Conservation (phyloP, 148 eudicot genomes). For the Rhododendron kiyosumense region DNA sequence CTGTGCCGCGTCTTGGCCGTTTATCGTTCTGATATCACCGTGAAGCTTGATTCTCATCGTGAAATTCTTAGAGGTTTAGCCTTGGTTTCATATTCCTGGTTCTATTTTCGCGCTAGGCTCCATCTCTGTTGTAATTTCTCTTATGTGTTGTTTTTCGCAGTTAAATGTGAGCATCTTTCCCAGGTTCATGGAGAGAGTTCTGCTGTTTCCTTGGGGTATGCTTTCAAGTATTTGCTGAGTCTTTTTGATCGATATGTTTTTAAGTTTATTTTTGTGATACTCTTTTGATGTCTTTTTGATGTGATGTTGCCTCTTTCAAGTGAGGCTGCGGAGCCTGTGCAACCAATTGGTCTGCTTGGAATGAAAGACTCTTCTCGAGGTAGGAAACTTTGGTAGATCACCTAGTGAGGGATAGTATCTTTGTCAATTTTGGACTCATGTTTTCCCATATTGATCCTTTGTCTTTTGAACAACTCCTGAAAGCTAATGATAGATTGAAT, state of each 20-base stretch:
- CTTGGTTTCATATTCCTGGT: conserved; percentile 3
- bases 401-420: neutral
- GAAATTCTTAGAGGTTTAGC: conserved; percentile 83
- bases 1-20: conserved; percentile 77
- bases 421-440: neutral
- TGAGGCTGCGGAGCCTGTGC: conserved; percentile 49
- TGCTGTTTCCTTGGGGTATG: conserved; percentile 45
- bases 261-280: neutral
- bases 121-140: neutral
- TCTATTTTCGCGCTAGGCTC: neutral
- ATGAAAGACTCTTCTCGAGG: conserved; percentile 53
- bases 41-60: conserved; percentile 86
- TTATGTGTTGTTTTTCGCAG: conserved; percentile 33
- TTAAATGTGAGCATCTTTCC: conserved; percentile 79
- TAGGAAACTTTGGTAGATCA: conserved; percentile 15
- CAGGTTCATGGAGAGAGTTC: conserved; percentile 75
- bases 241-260: neutral
- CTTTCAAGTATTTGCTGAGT: neutral
- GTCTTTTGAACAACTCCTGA: neutral
- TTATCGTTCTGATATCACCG: conserved; percentile 75
- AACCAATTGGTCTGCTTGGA: conserved; percentile 79
- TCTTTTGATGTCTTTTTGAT: conserved; percentile 6
- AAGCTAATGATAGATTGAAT: neutral
- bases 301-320: conserved; percentile 29
- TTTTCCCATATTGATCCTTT: neutral